A percentile compares a stretch with the other conserved stretches of the same genome.
Conservation (phyloP, 495 filamentous ascomycete genomes). For the Annulohypoxylon nitens region DNA sequence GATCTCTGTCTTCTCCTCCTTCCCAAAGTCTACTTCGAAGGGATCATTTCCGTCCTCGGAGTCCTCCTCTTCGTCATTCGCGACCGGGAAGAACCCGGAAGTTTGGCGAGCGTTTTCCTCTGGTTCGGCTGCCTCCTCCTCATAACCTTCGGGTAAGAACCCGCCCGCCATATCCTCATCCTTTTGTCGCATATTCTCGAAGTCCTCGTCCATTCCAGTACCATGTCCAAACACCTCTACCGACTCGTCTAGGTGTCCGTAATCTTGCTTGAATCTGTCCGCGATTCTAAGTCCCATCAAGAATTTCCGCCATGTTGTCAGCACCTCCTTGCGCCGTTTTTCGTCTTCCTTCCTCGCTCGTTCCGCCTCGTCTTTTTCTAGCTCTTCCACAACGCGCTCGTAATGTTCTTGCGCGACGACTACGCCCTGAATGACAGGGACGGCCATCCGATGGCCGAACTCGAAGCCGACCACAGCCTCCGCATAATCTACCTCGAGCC, state of each 20-base stretch:
- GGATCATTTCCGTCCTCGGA: constrained; percentile 50
- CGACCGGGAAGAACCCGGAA: constrained; percentile 58
- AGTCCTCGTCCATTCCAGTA: constrained; percentile 44
- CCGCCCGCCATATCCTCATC: constrained; percentile 68
- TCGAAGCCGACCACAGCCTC: constrained; percentile 98
- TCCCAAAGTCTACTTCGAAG: constrained; percentile 50
- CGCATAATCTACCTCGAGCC: constrained; percentile 87
- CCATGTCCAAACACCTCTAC: constrained; percentile 57
- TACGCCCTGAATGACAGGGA: constrained; percentile 91
- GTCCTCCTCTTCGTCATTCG: constrained; percentile 55
- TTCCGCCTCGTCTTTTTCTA: constrained; percentile 85
- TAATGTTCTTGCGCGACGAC: constrained; percentile 87
- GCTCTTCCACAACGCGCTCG: constrained; percentile 80
- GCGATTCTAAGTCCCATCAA: constrained; percentile 85
- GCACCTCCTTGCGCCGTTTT: constrained; percentile 79
- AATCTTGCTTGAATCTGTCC: constrained; percentile 82
- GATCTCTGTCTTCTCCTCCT: constrained; percentile 19
- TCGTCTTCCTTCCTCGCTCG: constrained; percentile 81
- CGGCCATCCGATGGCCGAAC: constrained; percentile 91
- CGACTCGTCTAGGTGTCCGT: constrained; percentile 68
- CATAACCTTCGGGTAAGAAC: constrained; percentile 67
- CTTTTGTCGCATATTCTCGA: constrained; percentile 39
- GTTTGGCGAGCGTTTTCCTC: constrained; percentile 44
- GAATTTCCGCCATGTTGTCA: constrained; percentile 88
- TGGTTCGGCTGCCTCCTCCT: constrained; percentile 49